Evolutionary conservation across 345 rosid genomes (phyloP), one percentile per base, ranked within the genome.

Genomic region (Camelina hispida): DNA sequence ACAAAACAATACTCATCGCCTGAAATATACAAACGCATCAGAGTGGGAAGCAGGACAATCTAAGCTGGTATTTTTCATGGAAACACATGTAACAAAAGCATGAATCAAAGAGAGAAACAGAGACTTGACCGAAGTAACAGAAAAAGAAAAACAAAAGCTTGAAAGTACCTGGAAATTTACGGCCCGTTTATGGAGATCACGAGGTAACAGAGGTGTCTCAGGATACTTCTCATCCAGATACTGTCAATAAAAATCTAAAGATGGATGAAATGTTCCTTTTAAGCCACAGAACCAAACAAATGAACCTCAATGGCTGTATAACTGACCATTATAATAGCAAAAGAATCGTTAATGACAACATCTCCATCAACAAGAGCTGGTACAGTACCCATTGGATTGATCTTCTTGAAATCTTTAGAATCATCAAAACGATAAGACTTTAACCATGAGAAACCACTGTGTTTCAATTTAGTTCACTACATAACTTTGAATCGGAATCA

Each of bases 201-300:
- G 67, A 44, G 96, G 97, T 76, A 93, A 79, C 9, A 93, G 20
- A 14, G 94, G 87, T 62, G 73, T 80, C 52, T 91, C 84, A 53
- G 96, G 97, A 78, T 85, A 91, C 77, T 88, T 89, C 78, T 88
- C 96, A 73, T 93, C 98, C 66, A 93, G 68, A 81, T 91, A 91
- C 97, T 93, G 74, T 34, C 23, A 32, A 48, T 6, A 40, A 9
- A 42, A 13, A 28, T 4, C 9, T 0, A 0, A 62, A 60, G 34
- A 55, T 56, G 0, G 6, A 14, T 18, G 14, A 79, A 71, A 62
- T 16, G 40, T 17, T 40, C 30, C 3, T 35, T 35, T 16, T 0
- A 65, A 66, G 8, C 66, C 40, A 66, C 34, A 65, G 11, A 54
- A 53, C 7, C 20, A n/a, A 4, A 2, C 0, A 4, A 2, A 11